Conservation (phyloP, 805 yeast species). For the Candida gorgasii region DNA sequence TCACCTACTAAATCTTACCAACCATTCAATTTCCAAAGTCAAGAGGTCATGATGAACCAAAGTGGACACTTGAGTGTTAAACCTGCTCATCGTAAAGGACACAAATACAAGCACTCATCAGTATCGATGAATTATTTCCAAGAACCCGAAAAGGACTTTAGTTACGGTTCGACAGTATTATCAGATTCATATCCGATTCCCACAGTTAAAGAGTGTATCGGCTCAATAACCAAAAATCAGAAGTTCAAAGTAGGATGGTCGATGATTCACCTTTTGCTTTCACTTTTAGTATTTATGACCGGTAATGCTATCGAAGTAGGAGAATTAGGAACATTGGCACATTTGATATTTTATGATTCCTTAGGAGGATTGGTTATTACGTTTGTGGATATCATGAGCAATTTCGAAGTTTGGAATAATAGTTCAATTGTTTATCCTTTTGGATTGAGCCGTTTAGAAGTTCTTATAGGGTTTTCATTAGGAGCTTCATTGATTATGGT, state of each 20-base stretch:
- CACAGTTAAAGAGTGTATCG: constrained; percentile 58
- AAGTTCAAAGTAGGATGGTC: constrained; percentile 61
- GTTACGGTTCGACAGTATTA: neutral
- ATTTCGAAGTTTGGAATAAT: constrained; percentile 88
- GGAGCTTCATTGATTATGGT: constrained; percentile 85
- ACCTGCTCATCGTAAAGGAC: constrained; percentile 86
- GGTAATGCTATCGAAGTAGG: constrained; percentile 61
- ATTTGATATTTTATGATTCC: constrained; percentile 83
- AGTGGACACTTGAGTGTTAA: constrained; percentile 31
- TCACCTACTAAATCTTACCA: constrained; percentile 27
- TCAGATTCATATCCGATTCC: constrained; percentile 69
- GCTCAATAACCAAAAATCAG: constrained; percentile 61
- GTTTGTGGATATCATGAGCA: constrained; percentile 77
- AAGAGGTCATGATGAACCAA: constrained; percentile 38
- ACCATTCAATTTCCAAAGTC: constrained; percentile 70
- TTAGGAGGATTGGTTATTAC: constrained; percentile 71
- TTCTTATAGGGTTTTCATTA: constrained; percentile 82
- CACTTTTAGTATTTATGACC: constrained; percentile 55
- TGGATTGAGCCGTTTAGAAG: constrained; percentile 91
- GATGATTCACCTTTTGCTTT: constrained; percentile 51
- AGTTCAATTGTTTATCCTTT: constrained; percentile 85
- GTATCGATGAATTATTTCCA: constrained; percentile 95
- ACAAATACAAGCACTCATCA: constrained; percentile 92
- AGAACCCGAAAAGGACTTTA: constrained; percentile 65
- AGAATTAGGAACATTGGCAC: constrained; percentile 77